phyloP scores from a whole-genome alignment of 1,284 basidiomycete genomes.

The Irpex rosettiformis region DNA sequence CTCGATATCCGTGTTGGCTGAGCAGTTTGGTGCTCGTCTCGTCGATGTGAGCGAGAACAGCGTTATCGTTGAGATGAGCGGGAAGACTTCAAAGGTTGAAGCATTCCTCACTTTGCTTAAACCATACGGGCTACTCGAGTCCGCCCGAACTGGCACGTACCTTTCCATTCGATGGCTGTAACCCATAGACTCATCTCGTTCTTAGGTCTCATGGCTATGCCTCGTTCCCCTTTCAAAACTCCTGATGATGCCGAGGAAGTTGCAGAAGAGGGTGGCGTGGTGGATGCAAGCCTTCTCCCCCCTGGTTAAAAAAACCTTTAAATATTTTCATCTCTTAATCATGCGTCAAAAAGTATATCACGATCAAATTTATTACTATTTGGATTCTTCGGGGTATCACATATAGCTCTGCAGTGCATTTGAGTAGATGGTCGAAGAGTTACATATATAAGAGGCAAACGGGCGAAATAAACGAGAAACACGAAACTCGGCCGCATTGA shows the following conservation, averaged over 20 bases:
- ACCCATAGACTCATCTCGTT: slow-evolving; percentile 5
- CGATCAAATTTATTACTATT: background rate
- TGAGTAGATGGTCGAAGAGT: background rate
- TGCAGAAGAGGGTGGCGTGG: slow-evolving; percentile 44
- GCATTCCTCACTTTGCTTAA: slow-evolving; percentile 91
- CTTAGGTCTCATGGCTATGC: slow-evolving; percentile 93
- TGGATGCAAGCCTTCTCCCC: slow-evolving; percentile 87
- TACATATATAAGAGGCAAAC: background rate
- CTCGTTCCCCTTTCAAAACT: slow-evolving; percentile 81
- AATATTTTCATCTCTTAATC: background rate
- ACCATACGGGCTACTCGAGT: slow-evolving; percentile 93
- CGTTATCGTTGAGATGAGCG: slow-evolving; percentile 93
- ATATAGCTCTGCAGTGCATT: background rate
- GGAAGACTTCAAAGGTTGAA: slow-evolving; percentile 89
- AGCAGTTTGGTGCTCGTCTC: slow-evolving; percentile 90
- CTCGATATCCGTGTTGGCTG: slow-evolving; percentile 80
- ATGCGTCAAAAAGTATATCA: slow-evolving; percentile 3
- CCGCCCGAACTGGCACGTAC: slow-evolving; percentile 63
- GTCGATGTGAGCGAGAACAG: slow-evolving; percentile 95
- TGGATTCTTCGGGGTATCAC: background rate
- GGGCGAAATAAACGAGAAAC: background rate
- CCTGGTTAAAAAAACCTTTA: slow-evolving; percentile 60
- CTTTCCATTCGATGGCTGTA: slow-evolving; percentile 2
- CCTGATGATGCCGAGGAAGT: slow-evolving; percentile 61
- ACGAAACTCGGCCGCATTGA: background rate